Evolutionary conservation across 768 basidiomycete species (phyloP).

Genomic region (Hypholoma fasciculare): DNA sequence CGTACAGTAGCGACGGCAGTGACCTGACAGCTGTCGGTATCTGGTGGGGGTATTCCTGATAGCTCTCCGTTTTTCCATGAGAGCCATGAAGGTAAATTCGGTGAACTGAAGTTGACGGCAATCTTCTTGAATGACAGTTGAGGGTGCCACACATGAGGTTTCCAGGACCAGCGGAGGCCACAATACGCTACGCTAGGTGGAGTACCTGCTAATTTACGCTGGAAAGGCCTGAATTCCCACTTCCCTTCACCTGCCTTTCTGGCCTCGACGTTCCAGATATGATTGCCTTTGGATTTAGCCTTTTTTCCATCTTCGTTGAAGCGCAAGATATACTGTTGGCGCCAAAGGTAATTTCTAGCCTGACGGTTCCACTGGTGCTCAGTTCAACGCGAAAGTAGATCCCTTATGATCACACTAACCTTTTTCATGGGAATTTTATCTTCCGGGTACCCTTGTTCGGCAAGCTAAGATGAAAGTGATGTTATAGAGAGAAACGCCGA

Average conservation of each 20-base stretch:
- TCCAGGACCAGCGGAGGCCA: conserved; percentile 84
- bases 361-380: conserved; percentile 28
- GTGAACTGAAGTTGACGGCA: conserved; percentile 78
- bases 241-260: conserved; percentile 71
- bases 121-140: conserved; percentile 84
- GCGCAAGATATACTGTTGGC: conserved; percentile 88
- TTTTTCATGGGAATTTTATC: conserved; percentile 98
- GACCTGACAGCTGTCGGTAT: conserved; percentile 75
- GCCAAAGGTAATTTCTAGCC: conserved; percentile 96
- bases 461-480: conserved; percentile 49
- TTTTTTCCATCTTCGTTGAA: conserved; percentile 99
- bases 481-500: background rate
- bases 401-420: conserved; percentile 42
- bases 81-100: conserved; percentile 84
- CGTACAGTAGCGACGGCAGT: conserved; percentile 75
- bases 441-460: conserved; percentile 83
- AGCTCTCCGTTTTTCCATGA: conserved; percentile 84
- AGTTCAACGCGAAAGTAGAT: background rate
- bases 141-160: conserved; percentile 95
- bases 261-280: conserved; percentile 99
- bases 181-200: conserved; percentile 83
- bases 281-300: conserved; percentile 98
- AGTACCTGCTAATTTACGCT: conserved; percentile 82
- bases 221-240: conserved; percentile 90
- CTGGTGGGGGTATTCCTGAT: conserved; percentile 75